These are phyloP conservation scores for Nemania serpens DNA, from an alignment of 2,329 filamentous ascomycete species.

Conservation along the genomic window DNA sequence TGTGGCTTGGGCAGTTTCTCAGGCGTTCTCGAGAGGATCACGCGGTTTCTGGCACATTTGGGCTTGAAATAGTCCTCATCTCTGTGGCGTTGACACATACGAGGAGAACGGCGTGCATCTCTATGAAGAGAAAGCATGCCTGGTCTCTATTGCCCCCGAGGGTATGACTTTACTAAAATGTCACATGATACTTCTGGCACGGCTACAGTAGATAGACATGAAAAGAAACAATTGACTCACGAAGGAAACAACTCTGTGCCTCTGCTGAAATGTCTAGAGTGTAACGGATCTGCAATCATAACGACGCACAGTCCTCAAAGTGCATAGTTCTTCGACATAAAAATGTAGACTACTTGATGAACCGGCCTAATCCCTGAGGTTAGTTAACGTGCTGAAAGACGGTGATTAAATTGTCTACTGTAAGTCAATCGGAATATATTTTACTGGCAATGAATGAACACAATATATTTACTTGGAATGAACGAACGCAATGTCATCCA, in stretches of 20 bases:
- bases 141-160: constrained; percentile 39
- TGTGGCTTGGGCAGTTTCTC: constrained; percentile 42
- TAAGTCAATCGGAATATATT: background rate
- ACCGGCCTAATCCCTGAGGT: no score
- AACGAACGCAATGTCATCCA: background rate
- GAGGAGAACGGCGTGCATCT: constrained; percentile 68
- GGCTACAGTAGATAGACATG: constrained; percentile 41
- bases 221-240: constrained; percentile 35
- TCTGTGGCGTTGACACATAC: constrained; percentile 71
- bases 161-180: constrained; percentile 39
- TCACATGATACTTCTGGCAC: constrained; percentile 43
- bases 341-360: no score
- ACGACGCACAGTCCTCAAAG: no score
- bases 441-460: background rate
- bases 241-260: constrained; percentile 7
- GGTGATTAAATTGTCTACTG: background rate
- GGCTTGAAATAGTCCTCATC: constrained; percentile 47
- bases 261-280: background rate
- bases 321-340: no score
- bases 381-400: background rate
- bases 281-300: background rate
- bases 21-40: constrained; percentile 36
- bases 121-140: constrained; percentile 45
- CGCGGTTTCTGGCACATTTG: constrained; percentile 43
- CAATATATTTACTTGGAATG: background rate